Base-by-base conservation (phyloP, 306 rosid genomes). In the Cucurbita ficifolia region DNA sequence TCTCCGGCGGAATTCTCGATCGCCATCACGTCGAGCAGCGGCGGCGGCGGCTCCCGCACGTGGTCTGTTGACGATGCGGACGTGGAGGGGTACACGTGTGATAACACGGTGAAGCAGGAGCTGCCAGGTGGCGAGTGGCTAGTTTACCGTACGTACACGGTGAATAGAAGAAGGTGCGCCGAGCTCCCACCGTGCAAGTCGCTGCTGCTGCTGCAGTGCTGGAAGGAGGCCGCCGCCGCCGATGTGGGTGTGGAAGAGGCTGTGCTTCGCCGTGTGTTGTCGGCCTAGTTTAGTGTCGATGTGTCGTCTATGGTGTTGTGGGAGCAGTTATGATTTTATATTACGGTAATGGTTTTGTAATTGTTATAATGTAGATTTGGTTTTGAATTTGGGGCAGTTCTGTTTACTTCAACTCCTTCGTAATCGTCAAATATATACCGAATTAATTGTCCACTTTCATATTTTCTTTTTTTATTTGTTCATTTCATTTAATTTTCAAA, bases 11-110 rank as follows among this genome's bases (percentile, higher is more conserved):
- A 76, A 72, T 82, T 85, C 50, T 83, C 84, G 1, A 67, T 85
- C 14, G 89, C 88, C 3, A 65, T 79, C 82, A 87, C 87, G 65
- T 83, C 8, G 5, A 6, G 52, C 17, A 5, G 52, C 17, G 52
- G 86, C 81, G 8, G 16, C 14, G 69, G 58, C 12, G 70, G 76
- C 16, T 75, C 36, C 6, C 70, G 29, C 36, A 35, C 11, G 61
- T 79, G 83, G 87, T 82, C 80, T 57, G 64, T 17, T 42, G 42
- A 29, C 11, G 10, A 5, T 73, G 79, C 72, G 52, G 87, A 76
- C 48, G 79, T 80, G 82, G 89, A 75, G 0, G 92, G 89, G 10
- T 87, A 85, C 73, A 51, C 74, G 72, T 82, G 88, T 52, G 79
- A 77, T 42, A 76, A 56, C 13, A 71, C 77, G 67, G 79, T 80